phyloP scores from a whole-genome alignment of 257 asterid genomes.

The Solanum piurae region DNA sequence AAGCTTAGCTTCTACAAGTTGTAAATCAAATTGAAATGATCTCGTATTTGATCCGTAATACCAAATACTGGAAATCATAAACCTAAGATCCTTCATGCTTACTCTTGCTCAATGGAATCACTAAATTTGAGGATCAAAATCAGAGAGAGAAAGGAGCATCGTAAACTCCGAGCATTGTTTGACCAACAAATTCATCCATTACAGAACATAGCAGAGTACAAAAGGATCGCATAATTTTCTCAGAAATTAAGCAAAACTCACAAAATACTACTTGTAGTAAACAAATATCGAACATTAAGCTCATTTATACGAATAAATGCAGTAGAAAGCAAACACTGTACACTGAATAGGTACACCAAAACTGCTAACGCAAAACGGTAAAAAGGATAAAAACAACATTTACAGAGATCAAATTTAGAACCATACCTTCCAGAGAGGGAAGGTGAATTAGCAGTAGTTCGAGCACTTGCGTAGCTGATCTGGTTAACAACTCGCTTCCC shows the following conservation, averaged over 20 bases:
- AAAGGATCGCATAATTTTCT: not conserved
- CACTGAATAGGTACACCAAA: not conserved
- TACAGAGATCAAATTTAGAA: not conserved
- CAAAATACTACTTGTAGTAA: not conserved
- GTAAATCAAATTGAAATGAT: not conserved
- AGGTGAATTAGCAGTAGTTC: conserved; percentile 4
- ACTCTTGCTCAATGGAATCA: not conserved
- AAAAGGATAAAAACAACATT: not conserved
- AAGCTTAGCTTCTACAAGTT: not conserved
- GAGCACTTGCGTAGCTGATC: conserved; percentile 16
- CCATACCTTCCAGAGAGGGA: conserved; percentile 21
- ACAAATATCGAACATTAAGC: not conserved
- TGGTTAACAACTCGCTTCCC: conserved; percentile 35
- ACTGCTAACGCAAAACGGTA: not conserved
- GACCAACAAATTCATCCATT: not conserved
- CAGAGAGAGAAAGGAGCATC: not conserved
- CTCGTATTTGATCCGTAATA: not conserved
- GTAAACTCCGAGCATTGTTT: not conserved
- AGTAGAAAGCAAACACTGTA: not conserved
- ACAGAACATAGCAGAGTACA: not conserved
- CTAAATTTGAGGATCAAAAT: not conserved
- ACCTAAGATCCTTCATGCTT: not conserved
- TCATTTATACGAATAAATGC: not conserved
- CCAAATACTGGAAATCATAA: not conserved
- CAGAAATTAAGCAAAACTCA: not conserved